Conservation (phyloP, 2,329 filamentous ascomycete species). For the Xylaria sp. region DNA sequence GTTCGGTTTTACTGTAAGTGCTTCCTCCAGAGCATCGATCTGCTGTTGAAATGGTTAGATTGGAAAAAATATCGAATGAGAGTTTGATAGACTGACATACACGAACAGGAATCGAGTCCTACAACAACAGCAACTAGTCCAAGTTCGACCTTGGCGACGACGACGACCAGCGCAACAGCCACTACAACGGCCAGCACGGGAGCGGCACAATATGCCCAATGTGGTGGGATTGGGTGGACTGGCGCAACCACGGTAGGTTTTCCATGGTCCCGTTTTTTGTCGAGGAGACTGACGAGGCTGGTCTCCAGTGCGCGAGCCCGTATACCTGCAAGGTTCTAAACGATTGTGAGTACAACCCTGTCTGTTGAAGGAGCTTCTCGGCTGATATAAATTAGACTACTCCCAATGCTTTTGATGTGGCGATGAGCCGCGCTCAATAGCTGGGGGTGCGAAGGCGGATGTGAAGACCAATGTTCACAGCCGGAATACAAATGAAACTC, state of each 20-base stretch:
- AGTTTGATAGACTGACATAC: neutral
- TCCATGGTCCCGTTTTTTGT: too few species aligned
- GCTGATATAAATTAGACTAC: slow-evolving; percentile 18
- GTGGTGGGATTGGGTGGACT: slow-evolving; percentile 21
- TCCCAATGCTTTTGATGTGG: slow-evolving; percentile 23
- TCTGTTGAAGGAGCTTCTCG: too few species aligned
- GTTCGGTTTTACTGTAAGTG: slow-evolving; percentile 30
- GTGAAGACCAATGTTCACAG: too few species aligned
- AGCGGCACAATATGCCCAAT: slow-evolving; percentile 17
- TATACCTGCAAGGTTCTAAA: slow-evolving; percentile 20
- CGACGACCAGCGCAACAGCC: slow-evolving; percentile 11
- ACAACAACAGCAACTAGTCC: slow-evolving; percentile 18
- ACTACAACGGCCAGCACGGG: slow-evolving; percentile 13
- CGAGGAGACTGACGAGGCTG: neutral
- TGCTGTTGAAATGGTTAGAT: neutral
- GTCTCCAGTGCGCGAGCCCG: slow-evolving; percentile 23
- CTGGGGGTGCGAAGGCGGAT: neutral
- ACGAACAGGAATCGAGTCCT: slow-evolving; percentile 8
- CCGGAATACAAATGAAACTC: too few species aligned
- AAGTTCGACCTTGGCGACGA: slow-evolving; percentile 5
- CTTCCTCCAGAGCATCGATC: too few species aligned
- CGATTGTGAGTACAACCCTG: slow-evolving; percentile 21
- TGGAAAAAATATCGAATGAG: too few species aligned
- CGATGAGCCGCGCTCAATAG: too few species aligned
- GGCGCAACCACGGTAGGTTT: slow-evolving; percentile 20